Conservation (phyloP, 768 basidiomycete species). For the Pleurotus tuber-regium region DNA sequence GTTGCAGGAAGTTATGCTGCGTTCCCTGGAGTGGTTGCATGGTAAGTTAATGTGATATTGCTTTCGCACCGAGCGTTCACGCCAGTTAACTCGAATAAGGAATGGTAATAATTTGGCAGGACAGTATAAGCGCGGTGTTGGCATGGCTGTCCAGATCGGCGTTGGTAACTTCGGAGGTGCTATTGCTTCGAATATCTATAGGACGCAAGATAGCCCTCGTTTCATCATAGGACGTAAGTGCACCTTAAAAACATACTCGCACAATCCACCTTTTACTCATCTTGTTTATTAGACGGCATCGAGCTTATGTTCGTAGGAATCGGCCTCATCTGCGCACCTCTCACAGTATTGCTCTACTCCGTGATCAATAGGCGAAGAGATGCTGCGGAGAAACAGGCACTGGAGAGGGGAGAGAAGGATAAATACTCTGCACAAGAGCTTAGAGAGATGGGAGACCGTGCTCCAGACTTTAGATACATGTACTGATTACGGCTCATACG, state of each 20-base stretch:
- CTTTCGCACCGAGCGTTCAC: constrained; percentile 2
- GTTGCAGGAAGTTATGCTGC: constrained; percentile 60
- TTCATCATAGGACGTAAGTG: constrained; percentile 62
- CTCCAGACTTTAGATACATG: neutral
- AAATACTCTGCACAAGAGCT: neutral
- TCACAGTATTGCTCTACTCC: neutral
- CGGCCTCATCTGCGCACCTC: neutral
- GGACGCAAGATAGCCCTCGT: constrained; percentile 55
- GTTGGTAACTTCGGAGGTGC: constrained; percentile 68
- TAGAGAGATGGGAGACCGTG: neutral
- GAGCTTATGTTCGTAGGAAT: constrained; percentile 2
- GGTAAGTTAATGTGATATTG: constrained; percentile 33
- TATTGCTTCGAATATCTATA: constrained; percentile 62
- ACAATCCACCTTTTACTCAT: neutral
- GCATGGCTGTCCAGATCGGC: constrained; percentile 67
- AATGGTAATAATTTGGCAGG: constrained; percentile 64
- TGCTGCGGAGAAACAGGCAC: neutral
- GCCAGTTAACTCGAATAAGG: no score
- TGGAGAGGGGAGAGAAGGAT: neutral
- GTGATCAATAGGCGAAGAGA: neutral
- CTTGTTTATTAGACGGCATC: neutral
- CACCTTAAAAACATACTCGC: no score
- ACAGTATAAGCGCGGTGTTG: constrained; percentile 67
- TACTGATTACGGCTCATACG: no score
- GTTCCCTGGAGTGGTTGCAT: constrained; percentile 59